Evolutionary conservation across 2,329 filamentous ascomycete genomes (phyloP), one percentile per base, ranked within the genome.

Genomic region (Paecilomyces niveus): DNA sequence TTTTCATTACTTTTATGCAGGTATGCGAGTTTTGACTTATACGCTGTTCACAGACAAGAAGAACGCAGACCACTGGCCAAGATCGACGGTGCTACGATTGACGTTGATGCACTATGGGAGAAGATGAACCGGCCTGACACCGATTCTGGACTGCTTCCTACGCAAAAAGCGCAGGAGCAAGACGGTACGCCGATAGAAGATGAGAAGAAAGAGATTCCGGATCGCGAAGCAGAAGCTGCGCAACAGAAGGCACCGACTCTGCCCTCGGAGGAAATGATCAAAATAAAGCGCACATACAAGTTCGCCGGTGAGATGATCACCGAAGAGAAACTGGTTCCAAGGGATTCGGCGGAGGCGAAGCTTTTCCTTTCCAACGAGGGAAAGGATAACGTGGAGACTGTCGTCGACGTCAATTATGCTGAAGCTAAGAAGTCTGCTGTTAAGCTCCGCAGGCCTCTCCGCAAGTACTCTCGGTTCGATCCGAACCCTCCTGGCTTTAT

Each of bases 261-360:
- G 2, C 57, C 61, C n/a, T 62, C 62, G 3, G 76, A 81, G 53
- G 76, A 81, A 56, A 78, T 77, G 64, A 76, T 85, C 58, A 81
- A 77, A 49, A 84, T 85, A 64, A 82, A 79, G 62, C 77, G 81
- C 29, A 82, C 76, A n/a, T 83, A 83, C 68, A 79, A 80, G 56
- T 85, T 83, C 64, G 82, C 82, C 1, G 82, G 82, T 53, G 79
- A 83, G 65, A 74, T 77, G 54, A 80, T 80, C 58, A 81, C 80
- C 3, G 78, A 83, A 59, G 77, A 81, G 58, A 83, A 83, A 64
- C 68, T 74, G 3, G 81, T 85, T 1, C 76, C 76, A 10, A 80
- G 77, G 61, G 72, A 77, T 53, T 84, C 81, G 1, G 81, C 81
- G 26, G 83, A 84, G 67, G 83, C 82, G 9, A 78, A 78, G 60